These are phyloP conservation scores for Onygenales sp. DNA, from an alignment of 2,329 filamentous ascomycete species.

Conservation along the genomic window DNA sequence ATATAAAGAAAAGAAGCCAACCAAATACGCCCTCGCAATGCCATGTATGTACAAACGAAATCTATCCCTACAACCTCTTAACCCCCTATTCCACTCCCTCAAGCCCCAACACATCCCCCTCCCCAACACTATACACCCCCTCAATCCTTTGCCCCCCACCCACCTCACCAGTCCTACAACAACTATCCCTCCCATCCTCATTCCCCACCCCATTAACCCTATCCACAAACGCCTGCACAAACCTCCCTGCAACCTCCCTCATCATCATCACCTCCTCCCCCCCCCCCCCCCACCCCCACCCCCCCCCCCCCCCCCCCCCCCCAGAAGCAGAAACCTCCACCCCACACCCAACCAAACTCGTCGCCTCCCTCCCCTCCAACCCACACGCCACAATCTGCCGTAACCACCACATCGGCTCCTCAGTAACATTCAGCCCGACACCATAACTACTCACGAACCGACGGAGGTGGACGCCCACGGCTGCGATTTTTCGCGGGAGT, in stretches of 20 bases:
- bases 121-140: slow-evolving; percentile 28
- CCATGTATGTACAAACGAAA: too few relatives aligned
- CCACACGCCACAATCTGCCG: slow-evolving; percentile 84
- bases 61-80: neutral
- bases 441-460: slow-evolving; percentile 78
- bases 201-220: slow-evolving; percentile 21
- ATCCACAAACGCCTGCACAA: slow-evolving; percentile 30
- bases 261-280: slow-evolving; percentile 27
- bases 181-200: neutral
- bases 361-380: slow-evolving; percentile 66
- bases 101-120: slow-evolving; percentile 21
- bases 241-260: slow-evolving; percentile 30
- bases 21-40: too few relatives aligned
- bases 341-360: slow-evolving; percentile 56
- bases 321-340: slow-evolving; percentile 7
- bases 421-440: slow-evolving; percentile 53
- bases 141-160: slow-evolving; percentile 28
- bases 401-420: slow-evolving; percentile 55
- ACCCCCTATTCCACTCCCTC: neutral
- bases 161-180: slow-evolving; percentile 20
- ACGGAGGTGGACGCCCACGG: slow-evolving; percentile 82
- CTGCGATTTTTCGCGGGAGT: slow-evolving; percentile 63
- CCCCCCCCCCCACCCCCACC: slow-evolving; percentile 20
- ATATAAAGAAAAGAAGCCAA: too few relatives aligned
- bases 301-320: slow-evolving; percentile 34